A percentile compares a stretch with the other conserved stretches of the same genome.
These are phyloP conservation scores for bread wheat (Triticum aestivum) DNA, from an alignment of 176 grass and related monocot species.

Conservation along the genomic window DNA sequence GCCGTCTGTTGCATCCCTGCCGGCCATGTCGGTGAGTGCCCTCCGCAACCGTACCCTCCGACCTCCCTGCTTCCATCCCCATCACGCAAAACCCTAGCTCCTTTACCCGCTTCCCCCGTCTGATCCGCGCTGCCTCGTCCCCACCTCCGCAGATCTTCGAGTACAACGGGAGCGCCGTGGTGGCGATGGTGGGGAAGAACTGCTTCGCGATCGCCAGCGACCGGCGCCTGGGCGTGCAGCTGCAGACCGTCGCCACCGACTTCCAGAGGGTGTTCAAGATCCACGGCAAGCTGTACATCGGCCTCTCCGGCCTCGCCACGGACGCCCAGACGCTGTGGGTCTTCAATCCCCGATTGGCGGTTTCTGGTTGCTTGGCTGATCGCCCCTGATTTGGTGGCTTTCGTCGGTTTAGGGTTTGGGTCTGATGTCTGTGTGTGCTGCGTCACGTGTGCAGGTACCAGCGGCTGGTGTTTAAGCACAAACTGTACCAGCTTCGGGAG, in stretches of 20 bases:
- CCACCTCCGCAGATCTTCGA: constrained; percentile 69
- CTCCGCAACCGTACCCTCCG: not conserved
- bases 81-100: constrained; percentile 1
- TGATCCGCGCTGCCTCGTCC: not conserved
- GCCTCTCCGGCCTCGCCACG: constrained; percentile 80
- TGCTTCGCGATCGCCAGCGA: constrained; percentile 95
- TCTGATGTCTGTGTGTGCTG: constrained; percentile 18
- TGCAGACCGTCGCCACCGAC: constrained; percentile 79
- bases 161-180: constrained; percentile 92
- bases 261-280: constrained; percentile 80
- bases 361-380: not conserved
- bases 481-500: constrained; percentile 70
- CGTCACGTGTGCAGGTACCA: constrained; percentile 52
- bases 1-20: not conserved
- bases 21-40: constrained; percentile 63
- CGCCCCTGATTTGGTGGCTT: not conserved
- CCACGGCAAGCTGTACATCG: constrained; percentile 86
- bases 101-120: not conserved
- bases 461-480: constrained; percentile 69
- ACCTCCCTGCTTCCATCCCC: not conserved
- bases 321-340: constrained; percentile 76
- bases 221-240: constrained; percentile 78
- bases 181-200: constrained; percentile 89
- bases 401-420: constrained; percentile 17
- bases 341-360: not conserved